A percentile compares a stretch with the other conserved stretches of the same genome.
Conservation (phyloP, 371 early-diverging fungal species). For the Haplosporangium sp. region DNA sequence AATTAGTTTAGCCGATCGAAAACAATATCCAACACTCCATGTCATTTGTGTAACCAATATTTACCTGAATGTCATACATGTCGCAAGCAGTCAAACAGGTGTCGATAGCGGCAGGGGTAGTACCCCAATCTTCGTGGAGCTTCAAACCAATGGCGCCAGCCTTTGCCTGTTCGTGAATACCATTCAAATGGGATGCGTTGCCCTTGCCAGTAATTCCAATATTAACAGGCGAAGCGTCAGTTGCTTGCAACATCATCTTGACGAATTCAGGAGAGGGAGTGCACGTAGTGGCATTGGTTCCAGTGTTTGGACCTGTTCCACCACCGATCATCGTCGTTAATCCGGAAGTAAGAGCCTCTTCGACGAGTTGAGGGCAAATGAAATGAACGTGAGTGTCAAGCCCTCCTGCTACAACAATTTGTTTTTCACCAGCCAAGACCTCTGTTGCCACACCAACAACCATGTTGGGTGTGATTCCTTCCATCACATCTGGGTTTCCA, state of each 20-base stretch:
- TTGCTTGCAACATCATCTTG: slow-evolving; percentile 88
- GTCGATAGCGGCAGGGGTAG: slow-evolving; percentile 94
- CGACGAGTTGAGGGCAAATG: slow-evolving; percentile 89
- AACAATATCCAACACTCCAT: too few species aligned
- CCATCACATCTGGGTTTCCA: slow-evolving; percentile 98
- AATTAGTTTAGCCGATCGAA: neutral
- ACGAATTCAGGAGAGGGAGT: slow-evolving; percentile 86
- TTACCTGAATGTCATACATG: slow-evolving; percentile 85
- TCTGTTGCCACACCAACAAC: slow-evolving; percentile 90
- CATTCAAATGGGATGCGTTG: slow-evolving; percentile 74
- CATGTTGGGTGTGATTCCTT: slow-evolving; percentile 90
- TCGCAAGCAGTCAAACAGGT: slow-evolving; percentile 88
- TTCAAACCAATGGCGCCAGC: slow-evolving; percentile 95
- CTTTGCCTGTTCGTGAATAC: slow-evolving; percentile 82
- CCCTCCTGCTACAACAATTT: slow-evolving; percentile 93
- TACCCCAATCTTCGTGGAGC: slow-evolving; percentile 96
- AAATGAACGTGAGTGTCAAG: slow-evolving; percentile 94
- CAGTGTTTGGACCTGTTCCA: slow-evolving; percentile 95
- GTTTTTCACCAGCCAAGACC: slow-evolving; percentile 90
- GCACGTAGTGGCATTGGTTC: slow-evolving; percentile 95
- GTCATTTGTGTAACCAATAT: neutral
- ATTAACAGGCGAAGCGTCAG: slow-evolving; percentile 89
- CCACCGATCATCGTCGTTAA: slow-evolving; percentile 94
- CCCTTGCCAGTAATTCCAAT: slow-evolving; percentile 96
- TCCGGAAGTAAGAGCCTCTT: slow-evolving; percentile 86